These are phyloP conservation scores for Cercospora brassicicola DNA, from an alignment of 2,329 filamentous ascomycete genomes.

Conservation along the genomic window DNA sequence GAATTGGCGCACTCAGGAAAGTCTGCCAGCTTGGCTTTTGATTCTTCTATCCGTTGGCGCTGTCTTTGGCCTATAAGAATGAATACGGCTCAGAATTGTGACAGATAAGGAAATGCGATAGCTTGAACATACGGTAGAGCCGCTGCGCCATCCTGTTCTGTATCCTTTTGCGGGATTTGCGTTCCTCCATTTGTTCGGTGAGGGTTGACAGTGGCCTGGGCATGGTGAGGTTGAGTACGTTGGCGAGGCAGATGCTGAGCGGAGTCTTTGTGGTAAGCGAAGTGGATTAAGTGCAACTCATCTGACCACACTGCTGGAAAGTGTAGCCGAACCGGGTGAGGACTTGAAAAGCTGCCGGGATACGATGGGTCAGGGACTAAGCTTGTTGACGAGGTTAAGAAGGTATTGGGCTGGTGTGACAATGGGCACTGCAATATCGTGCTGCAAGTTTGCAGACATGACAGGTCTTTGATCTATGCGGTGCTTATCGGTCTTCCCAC, in stretches of 20 bases:
- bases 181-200: neutral
- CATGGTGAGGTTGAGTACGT: neutral
- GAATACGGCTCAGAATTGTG: neutral
- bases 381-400: neutral
- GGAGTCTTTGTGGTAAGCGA: neutral
- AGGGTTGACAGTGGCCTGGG: neutral
- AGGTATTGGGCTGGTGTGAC: neutral
- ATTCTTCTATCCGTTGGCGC: neutral
- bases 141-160: neutral
- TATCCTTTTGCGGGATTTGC: neutral
- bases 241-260: neutral
- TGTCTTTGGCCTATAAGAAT: neutral
- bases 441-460: neutral
- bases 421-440: neutral
- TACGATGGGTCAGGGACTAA: neutral
- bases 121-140: neutral
- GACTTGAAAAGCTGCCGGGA: neutral
- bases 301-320: neutral
- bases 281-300: neutral
- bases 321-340: neutral
- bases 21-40: neutral
- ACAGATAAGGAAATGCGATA: neutral
- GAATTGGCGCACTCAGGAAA: neutral
- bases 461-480: neutral
- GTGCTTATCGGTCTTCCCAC: neutral